These are phyloP conservation scores for Agrocybe pediades DNA, from an alignment of 768 basidiomycete genomes.

Conservation along the genomic window DNA sequence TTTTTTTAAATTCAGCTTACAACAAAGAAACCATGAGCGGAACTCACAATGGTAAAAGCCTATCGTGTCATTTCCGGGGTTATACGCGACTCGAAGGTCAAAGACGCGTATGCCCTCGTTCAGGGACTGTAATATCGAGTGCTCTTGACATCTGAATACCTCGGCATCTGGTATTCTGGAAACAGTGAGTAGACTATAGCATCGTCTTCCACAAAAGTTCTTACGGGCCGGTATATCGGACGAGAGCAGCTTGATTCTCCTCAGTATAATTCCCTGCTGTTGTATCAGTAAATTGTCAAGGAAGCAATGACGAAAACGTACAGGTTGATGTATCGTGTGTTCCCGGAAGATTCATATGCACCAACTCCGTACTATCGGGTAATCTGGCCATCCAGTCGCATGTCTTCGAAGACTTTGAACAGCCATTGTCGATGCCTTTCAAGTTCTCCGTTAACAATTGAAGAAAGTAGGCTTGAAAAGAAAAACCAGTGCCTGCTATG, in stretches of 20 bases:
- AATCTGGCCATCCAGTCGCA: constrained; percentile 49
- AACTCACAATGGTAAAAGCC: constrained; percentile 49
- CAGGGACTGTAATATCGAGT: constrained; percentile 45
- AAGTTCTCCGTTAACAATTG: neutral
- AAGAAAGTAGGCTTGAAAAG: no score
- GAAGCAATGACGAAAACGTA: constrained; percentile 23
- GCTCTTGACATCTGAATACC: constrained; percentile 44
- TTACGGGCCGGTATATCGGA: constrained; percentile 46
- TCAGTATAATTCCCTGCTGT: constrained; percentile 45
- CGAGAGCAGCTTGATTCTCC: constrained; percentile 39
- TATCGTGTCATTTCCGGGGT: constrained; percentile 51
- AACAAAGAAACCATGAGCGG: neutral
- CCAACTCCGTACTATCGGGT: constrained; percentile 41
- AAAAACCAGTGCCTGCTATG: constrained; percentile 20
- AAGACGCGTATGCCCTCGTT: constrained; percentile 54
- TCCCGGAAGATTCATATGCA: constrained; percentile 54
- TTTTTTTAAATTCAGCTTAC: neutral
- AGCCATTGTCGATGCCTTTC: constrained; percentile 37
- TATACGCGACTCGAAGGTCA: constrained; percentile 49
- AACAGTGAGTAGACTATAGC: neutral
- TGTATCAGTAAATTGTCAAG: no score
- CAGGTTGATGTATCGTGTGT: constrained; percentile 53
- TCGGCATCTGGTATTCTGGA: constrained; percentile 33
- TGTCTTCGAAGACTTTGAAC: constrained; percentile 32
- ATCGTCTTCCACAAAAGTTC: constrained; percentile 6